Percentiles rank a stretch among this genome's conserved stretches.
Evolutionary conservation across 305 asterid species (phyloP).

Genomic region (Rubia tinctorum): DNA sequence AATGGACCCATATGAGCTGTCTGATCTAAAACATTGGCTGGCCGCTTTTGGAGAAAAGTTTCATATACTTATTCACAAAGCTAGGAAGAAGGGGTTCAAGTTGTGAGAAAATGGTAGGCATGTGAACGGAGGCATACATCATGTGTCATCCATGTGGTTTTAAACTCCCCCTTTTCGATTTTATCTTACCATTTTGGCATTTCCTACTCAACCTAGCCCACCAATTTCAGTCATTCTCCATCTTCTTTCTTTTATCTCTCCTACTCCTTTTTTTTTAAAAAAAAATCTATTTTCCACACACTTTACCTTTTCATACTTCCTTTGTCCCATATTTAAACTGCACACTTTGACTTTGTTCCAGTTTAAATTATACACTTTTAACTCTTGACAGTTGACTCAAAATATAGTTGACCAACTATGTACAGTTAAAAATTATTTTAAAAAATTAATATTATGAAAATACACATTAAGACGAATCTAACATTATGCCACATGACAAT

Average conservation of each 20-base stretch:
- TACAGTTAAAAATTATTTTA: no score
- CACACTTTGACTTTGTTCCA: no score
- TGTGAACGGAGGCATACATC: constrained; percentile 83
- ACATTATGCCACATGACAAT: no score
- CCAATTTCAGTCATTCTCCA: constrained; percentile 26
- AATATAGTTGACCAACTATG: no score
- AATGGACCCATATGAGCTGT: constrained; percentile 70
- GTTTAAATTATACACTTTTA: no score
- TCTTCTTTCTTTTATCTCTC: constrained; percentile 13
- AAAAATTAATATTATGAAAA: no score
- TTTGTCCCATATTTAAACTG: no score
- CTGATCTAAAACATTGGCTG: constrained; percentile 36
- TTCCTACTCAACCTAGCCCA: constrained; percentile 31
- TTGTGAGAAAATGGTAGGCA: constrained; percentile 75
- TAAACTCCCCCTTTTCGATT: constrained; percentile 31
- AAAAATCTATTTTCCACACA: no score
- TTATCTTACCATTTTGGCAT: constrained; percentile 31
- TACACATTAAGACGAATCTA: no score
- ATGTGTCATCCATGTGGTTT: constrained; percentile 81
- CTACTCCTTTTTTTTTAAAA: background rate
- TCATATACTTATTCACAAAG: constrained; percentile 40
- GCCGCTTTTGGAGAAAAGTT: constrained; percentile 56
- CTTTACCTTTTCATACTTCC: no score
- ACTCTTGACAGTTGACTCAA: no score
- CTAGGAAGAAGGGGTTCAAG: constrained; percentile 15